These are phyloP conservation scores for Lasiodiplodia citricola DNA, from an alignment of 2,329 filamentous ascomycete genomes.

Conservation along the genomic window DNA sequence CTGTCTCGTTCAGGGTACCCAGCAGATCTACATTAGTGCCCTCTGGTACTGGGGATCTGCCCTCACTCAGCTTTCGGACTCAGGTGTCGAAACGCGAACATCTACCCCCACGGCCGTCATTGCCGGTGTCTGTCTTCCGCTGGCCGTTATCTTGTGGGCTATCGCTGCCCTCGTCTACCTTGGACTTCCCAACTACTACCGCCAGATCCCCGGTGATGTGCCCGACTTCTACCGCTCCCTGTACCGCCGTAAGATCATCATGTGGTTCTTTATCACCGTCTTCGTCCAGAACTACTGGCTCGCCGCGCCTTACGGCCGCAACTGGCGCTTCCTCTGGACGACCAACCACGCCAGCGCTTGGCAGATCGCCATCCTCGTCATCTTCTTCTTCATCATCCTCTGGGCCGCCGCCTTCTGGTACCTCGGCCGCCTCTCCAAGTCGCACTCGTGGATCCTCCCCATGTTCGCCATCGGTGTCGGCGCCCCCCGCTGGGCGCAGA, in stretches of 20 bases:
- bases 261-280: conserved; percentile 70
- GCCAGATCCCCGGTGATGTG: conserved; percentile 66
- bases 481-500: conserved; percentile 70
- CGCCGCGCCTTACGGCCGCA: conserved; percentile 68
- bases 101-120: conserved; percentile 58
- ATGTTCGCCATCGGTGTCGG: conserved; percentile 71
- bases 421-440: conserved; percentile 62
- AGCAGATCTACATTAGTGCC: conserved; percentile 68
- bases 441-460: conserved; percentile 69
- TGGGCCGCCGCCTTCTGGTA: conserved; percentile 61
- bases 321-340: conserved; percentile 69
- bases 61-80: conserved; percentile 53
- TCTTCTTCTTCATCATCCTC: conserved; percentile 60
- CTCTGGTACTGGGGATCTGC: conserved; percentile 71
- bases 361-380: conserved; percentile 62
- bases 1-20: conserved; percentile 69
- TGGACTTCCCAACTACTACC: conserved; percentile 71
- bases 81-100: conserved; percentile 49
- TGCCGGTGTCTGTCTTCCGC: conserved; percentile 43
- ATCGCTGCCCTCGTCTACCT: conserved; percentile 62
- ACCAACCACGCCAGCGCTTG: conserved; percentile 62
- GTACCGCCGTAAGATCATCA: conserved; percentile 66
- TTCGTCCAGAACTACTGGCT: conserved; percentile 72
- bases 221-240: conserved; percentile 70
- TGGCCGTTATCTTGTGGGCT: conserved; percentile 62